Percentiles rank a stretch among this genome's conserved stretches.
Evolutionary conservation across 495 filamentous ascomycete genomes (phyloP).

Genomic region (Aspergillus affinis): DNA sequence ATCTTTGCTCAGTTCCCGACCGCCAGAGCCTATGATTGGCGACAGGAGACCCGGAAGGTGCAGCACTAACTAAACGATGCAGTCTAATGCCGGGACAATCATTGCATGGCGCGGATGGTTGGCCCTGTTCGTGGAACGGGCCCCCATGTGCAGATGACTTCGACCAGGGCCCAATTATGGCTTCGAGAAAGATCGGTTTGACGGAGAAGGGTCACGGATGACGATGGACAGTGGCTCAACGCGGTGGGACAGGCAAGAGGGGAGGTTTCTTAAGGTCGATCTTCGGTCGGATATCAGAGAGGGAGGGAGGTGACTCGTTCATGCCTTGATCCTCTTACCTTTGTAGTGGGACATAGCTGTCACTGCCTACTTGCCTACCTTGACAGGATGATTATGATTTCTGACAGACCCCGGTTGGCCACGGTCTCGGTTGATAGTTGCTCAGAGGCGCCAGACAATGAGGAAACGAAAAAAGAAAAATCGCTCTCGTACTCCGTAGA

Average conservation of each 20-base stretch:
- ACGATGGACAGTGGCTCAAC: neutral
- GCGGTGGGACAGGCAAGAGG: slow-evolving; percentile 8
- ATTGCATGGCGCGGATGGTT: slow-evolving; percentile 20
- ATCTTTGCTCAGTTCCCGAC: neutral
- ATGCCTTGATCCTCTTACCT: too few species aligned
- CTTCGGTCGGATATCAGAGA: neutral
- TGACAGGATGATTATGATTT: neutral
- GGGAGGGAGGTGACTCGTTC: neutral
- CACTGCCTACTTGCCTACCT: neutral
- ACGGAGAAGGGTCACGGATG: slow-evolving; percentile 13
- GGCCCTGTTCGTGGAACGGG: slow-evolving; percentile 5
- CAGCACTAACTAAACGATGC: slow-evolving; percentile 14
- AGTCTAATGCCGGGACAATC: slow-evolving; percentile 24
- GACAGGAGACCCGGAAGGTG: neutral
- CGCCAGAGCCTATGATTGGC: slow-evolving; percentile 13
- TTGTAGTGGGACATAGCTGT: too few species aligned
- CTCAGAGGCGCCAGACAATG: neutral
- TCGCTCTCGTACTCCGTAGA: neutral
- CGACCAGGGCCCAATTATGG: slow-evolving; percentile 13
- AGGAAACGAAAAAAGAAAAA: neutral
- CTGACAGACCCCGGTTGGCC: neutral
- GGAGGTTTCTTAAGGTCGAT: neutral
- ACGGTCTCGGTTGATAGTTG: too few species aligned
- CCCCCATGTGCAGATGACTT: slow-evolving; percentile 22
- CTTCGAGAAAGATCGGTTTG: slow-evolving; percentile 12